A percentile compares a stretch with the other conserved stretches of the same genome.
These are phyloP conservation scores for Candida gigantensis DNA, from an alignment of 1,139 yeast genomes.

Conservation along the genomic window DNA sequence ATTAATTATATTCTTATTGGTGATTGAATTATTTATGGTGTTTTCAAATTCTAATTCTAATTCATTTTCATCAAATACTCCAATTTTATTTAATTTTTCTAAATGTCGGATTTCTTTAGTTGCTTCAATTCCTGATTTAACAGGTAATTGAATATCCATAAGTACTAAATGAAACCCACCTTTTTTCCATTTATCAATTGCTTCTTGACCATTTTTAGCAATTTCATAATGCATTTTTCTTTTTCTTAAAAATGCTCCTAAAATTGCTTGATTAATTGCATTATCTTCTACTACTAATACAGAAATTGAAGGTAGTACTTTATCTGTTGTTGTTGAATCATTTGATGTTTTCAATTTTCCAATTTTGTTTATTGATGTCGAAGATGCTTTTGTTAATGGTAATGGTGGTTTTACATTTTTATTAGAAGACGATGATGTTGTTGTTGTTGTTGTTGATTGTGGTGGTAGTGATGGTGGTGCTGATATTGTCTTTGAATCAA, in stretches of 20 bases:
- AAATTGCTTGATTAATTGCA: conserved; percentile 88
- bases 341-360: conserved; percentile 5
- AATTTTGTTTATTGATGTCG: background rate
- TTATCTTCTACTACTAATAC: conserved; percentile 96
- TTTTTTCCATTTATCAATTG: conserved; percentile 40
- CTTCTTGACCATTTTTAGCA: conserved; percentile 58
- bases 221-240: conserved; percentile 83
- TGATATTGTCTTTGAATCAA: conserved; percentile 1
- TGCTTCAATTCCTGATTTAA: conserved; percentile 53
- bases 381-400: background rate
- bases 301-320: conserved; percentile 75
- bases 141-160: conserved; percentile 61
- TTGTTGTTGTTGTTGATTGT: background rate
- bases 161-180: conserved; percentile 49
- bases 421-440: background rate
- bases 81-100: conserved; percentile 79
- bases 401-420: background rate
- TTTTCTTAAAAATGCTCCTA: conserved; percentile 86
- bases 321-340: conserved; percentile 36
- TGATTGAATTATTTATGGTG: too few relatives aligned
- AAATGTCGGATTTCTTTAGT: conserved; percentile 58
- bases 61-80: conserved; percentile 64
- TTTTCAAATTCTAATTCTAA: too few relatives aligned
- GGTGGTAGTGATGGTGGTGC: background rate
- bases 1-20: conserved; percentile 23